These are phyloP conservation scores for Solanum bulbocastanum DNA, from an alignment of 257 asterid species.

Conservation along the genomic window DNA sequence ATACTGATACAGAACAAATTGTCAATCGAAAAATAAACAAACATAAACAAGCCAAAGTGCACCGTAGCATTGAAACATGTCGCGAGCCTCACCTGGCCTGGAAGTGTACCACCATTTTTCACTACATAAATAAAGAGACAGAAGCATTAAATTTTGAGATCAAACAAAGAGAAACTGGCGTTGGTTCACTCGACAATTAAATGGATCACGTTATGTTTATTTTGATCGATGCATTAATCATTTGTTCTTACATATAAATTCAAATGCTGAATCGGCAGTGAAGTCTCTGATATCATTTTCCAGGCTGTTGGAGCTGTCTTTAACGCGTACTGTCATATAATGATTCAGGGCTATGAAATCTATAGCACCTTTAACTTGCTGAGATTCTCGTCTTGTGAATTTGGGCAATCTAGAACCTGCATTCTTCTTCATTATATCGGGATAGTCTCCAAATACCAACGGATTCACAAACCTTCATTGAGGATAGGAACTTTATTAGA, in stretches of 20 bases:
- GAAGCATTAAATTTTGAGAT: neutral
- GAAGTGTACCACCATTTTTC: neutral
- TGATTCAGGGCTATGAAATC: constrained; percentile 58
- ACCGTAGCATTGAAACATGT: neutral
- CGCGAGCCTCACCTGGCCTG: neutral
- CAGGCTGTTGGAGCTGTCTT: constrained; percentile 17
- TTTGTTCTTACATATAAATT: neutral
- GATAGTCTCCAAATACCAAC: constrained; percentile 54
- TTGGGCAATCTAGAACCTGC: constrained; percentile 45
- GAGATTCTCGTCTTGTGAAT: constrained; percentile 27
- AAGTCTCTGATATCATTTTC: constrained; percentile 18
- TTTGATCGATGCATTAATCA: neutral
- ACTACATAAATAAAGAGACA: neutral
- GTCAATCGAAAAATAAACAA: constrained; percentile 24
- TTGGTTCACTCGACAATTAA: neutral
- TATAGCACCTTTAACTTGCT: constrained; percentile 42
- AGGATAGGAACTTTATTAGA: neutral
- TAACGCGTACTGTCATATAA: constrained; percentile 16
- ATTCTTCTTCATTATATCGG: constrained; percentile 30
- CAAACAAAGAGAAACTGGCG: neutral
- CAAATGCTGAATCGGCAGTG: constrained; percentile 9
- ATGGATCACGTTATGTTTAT: neutral
- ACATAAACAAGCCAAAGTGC: neutral
- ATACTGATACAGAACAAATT: constrained; percentile 6
- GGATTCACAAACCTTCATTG: constrained; percentile 47